A percentile compares a stretch with the other conserved stretches of the same genome.
Conservation (phyloP, 2,329 filamentous ascomycete species). For the Cordyceps militaris region DNA sequence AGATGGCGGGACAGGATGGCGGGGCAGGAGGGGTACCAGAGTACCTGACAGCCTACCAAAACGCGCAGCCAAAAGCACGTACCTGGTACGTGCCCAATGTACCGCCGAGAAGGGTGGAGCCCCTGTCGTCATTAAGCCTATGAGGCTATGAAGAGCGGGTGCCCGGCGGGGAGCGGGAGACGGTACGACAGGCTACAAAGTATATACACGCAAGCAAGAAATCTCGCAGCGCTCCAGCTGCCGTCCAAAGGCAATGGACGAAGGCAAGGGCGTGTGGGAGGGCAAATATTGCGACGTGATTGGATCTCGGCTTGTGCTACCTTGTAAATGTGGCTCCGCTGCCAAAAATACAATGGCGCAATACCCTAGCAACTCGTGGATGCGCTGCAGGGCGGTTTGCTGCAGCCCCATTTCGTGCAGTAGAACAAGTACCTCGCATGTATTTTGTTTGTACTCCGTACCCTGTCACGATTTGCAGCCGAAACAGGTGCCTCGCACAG, state of each 20-base stretch:
- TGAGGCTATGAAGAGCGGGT: conserved; percentile 13
- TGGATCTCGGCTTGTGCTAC: neutral
- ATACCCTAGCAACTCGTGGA: neutral
- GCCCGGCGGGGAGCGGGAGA: conserved; percentile 7
- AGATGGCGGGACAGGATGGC: conserved; percentile 13
- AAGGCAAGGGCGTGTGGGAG: neutral
- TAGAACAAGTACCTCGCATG: neutral
- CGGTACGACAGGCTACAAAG: conserved; percentile 8
- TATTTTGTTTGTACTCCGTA: neutral
- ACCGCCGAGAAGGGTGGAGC: conserved; percentile 13
- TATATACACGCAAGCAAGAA: neutral
- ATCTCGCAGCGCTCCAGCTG: conserved; percentile 1
- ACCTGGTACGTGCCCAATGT: neutral
- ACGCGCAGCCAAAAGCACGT: neutral
- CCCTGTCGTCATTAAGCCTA: conserved; percentile 13
- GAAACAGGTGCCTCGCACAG: neutral
- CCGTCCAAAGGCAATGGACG: neutral
- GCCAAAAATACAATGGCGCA: conserved; percentile 2
- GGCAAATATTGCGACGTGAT: neutral
- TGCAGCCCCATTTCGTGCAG: neutral
- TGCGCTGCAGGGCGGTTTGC: conserved; percentile 4
- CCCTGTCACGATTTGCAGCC: neutral
- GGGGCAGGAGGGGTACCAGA: conserved; percentile 11
- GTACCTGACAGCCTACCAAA: conserved; percentile 1
- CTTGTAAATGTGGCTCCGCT: neutral